A percentile compares a stretch with the other conserved stretches of the same genome.
Evolutionary conservation across 345 rosid genomes (phyloP).

Genomic region (Geranium rotundifolium): DNA sequence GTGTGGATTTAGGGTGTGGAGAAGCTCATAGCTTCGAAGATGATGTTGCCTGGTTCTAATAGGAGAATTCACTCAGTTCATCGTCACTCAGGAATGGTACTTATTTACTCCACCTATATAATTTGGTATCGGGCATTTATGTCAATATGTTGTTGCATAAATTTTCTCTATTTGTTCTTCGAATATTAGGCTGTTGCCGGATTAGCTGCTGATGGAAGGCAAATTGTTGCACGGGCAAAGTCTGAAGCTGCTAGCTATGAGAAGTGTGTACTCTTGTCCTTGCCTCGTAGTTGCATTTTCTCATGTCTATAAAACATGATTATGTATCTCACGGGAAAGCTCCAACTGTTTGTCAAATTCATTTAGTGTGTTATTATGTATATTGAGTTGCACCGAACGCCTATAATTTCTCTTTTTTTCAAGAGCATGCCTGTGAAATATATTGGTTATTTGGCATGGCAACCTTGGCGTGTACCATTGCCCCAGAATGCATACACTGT

Average conservation of each 20-base stretch:
- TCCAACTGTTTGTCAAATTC: background rate
- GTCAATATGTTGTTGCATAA: background rate
- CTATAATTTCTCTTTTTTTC: background rate
- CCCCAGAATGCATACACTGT: background rate
- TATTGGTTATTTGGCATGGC: background rate
- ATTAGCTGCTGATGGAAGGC: constrained; percentile 97
- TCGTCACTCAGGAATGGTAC: constrained; percentile 90
- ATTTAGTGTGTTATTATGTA: background rate
- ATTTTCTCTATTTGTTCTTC: no score
- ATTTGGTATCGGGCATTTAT: no score
- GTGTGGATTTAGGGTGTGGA: constrained; percentile 70
- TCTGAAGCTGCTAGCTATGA: constrained; percentile 80
- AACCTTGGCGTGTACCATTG: background rate
- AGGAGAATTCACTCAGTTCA: constrained; percentile 55
- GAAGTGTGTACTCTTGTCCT: constrained; percentile 30
- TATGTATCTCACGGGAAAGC: background rate
- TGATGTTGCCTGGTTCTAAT: constrained; percentile 73
- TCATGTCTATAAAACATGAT: background rate
- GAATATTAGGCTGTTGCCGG: constrained; percentile 87
- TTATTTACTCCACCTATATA: constrained; percentile 7
- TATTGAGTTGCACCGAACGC: background rate
- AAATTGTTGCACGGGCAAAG: constrained; percentile 86
- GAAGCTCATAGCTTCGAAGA: constrained; percentile 92
- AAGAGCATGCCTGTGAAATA: background rate
- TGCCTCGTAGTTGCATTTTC: background rate